phyloP scores from a whole-genome alignment of 2,329 filamentous ascomycete genomes.

The Ophiostoma sp. region DNA sequence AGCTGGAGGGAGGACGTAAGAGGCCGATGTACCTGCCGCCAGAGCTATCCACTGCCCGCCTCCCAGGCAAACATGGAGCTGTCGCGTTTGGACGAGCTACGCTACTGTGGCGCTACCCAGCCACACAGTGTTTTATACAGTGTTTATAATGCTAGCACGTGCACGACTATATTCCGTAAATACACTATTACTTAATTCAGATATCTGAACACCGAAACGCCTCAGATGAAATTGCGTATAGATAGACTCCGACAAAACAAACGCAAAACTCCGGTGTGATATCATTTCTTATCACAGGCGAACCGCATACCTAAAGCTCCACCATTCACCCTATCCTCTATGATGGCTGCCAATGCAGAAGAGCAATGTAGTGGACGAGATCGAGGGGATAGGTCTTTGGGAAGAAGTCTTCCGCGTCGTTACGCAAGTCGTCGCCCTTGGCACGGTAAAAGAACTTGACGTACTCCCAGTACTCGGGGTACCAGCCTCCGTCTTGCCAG shows the following conservation, averaged over 20 bases:
- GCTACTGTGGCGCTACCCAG: not conserved
- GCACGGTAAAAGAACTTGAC: not conserved
- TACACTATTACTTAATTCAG: too few species aligned
- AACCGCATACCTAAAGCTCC: too few species aligned
- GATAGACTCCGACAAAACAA: too few species aligned
- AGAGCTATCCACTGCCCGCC: constrained; percentile 11
- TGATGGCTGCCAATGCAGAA: not conserved
- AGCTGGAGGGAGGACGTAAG: not conserved
- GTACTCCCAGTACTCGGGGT: not conserved
- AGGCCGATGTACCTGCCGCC: constrained; percentile 8
- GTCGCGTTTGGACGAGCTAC: constrained; percentile 20
- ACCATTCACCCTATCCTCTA: not conserved
- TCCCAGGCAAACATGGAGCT: constrained; percentile 24
- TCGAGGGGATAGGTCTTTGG: not conserved
- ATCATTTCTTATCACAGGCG: too few species aligned
- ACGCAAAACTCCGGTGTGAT: too few species aligned
- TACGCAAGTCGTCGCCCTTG: not conserved
- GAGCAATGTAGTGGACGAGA: not conserved
- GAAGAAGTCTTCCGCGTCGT: not conserved
- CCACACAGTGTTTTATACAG: constrained; percentile 8
- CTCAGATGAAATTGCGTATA: too few species aligned
- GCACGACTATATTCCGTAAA: not conserved
- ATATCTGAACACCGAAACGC: too few species aligned
- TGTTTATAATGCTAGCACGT: not conserved
- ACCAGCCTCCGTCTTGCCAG: not conserved